Base-by-base conservation (phyloP, 1,284 basidiomycete species). In the Leccinum fuscescens region DNA sequence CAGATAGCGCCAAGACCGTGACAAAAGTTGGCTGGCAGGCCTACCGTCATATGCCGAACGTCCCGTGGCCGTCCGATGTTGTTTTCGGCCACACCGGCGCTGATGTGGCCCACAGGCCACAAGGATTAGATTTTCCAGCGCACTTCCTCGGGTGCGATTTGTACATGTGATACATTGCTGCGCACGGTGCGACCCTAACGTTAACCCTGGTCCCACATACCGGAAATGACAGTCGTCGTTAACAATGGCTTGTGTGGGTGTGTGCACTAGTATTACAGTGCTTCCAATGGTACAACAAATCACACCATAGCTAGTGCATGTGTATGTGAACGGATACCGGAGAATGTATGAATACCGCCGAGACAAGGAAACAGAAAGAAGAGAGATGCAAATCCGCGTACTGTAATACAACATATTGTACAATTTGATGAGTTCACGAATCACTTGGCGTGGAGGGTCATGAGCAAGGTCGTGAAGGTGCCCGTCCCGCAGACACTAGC, bases 391-490 rank as follows among this genome's bases (percentile, higher is more conserved):
- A 22, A 22, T 29, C 15, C 20, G 33, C 6, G 44, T 54, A 20
- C 33, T 50, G 33, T 39, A 62, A 24, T 67, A 70, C 66, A 69
- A 9, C n/a, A n/a, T n/a, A 14, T 35, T 35, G 12, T 35, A 66
- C 33, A 58, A 17, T 44, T 29, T 29, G 29, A 29, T 29, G 29
- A 29, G 29, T 29, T 29, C 29, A 29, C 29, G 29, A 29, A 42
- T 17, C 42, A 11, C 6, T 55, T 54, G 33, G 56, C 20, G 35
- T 44, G 48, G 46, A 56, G 51, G 52, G 35, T 12, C n/a, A 15
- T 4, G 49, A 44, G 33, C 9, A 51, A 51, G 29, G 55, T 66
- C 33, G 17, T 53, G 9, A 53, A 7, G 7, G 55, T 44, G n/a
- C 24, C 54, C 55, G 58, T 24, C 58, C 54, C n/a, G 62, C 64